Base-by-base conservation (phyloP, 441 rosid species). In the Corymbia calophylla region DNA sequence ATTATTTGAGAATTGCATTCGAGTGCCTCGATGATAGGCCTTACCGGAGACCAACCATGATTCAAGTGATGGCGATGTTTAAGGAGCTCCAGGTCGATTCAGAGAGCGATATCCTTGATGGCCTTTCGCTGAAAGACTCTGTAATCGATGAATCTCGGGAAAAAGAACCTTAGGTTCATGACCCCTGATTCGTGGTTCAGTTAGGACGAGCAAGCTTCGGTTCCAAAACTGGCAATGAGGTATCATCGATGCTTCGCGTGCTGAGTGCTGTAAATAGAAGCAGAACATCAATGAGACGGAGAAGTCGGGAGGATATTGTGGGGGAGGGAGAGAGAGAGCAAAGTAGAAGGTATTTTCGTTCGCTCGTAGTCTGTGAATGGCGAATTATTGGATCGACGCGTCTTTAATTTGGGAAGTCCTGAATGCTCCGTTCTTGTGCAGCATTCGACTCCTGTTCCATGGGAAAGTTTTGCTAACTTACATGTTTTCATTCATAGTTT, bases 1-100 rank as follows among this genome's bases (percentile, higher is more conserved):
- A 89, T 44, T 82, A 62, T 86, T 53, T 86, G 56, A 62, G 68
- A 48, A 48, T 89, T 39, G 87, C 90, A 3, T 60, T 44, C 8
- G 88, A 84, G 25, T 89, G 90, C 53, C 84, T 89, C 23, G 90
- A 89, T n/a, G 90, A 89, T 31, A 62, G 90, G 87, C 90, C 90
- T n/a, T 60, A 3, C 7, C 82, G 82, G 84, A 51, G 90, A 29
- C 90, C 88, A 29, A 89, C 87, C 53, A 89, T 89, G 90, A 89
- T 89, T 60, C 90, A 89, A 47, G 90, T 89, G 54, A 62, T 89
- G 82, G 84, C 88, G 2, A 89, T 86, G 82, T 89, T 89, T 56
- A 89, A 64, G 85, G 90, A 89, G 44, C 86, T 85, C 23, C 90
- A 85, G 73, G 84, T 58, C 11, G 53, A 58, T 47, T 60, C 88